These are phyloP conservation scores for Epichloe sibirici DNA, from an alignment of 2,329 filamentous ascomycete genomes.

Conservation along the genomic window DNA sequence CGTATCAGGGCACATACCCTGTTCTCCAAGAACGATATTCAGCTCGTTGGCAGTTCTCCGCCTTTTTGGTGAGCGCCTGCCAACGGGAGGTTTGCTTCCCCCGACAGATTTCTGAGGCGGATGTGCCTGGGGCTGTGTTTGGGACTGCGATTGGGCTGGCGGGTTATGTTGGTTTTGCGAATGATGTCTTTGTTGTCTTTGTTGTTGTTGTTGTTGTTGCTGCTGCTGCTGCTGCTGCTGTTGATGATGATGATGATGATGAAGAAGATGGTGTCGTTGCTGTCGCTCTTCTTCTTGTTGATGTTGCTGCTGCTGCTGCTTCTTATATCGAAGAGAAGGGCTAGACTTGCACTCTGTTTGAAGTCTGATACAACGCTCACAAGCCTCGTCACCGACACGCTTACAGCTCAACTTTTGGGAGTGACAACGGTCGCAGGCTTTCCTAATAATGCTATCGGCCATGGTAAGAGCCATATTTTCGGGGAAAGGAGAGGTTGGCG, in stretches of 20 bases:
- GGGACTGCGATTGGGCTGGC: slow-evolving; percentile 3
- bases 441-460: slow-evolving; percentile 27
- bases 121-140: background rate
- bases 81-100: slow-evolving; percentile 7
- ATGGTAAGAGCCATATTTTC: slow-evolving; percentile 20
- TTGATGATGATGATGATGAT: slow-evolving; percentile 20
- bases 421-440: slow-evolving; percentile 36
- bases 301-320: slow-evolving; percentile 18
- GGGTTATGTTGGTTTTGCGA: slow-evolving; percentile 4
- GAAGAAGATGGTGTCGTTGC: slow-evolving; percentile 1
- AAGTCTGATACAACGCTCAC: slow-evolving; percentile 30
- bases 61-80: slow-evolving; percentile 25
- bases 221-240: slow-evolving; percentile 13
- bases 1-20: slow-evolving; percentile 18
- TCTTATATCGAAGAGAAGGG: slow-evolving; percentile 27
- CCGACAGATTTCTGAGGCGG: slow-evolving; percentile 1
- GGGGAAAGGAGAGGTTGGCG: slow-evolving; percentile 9
- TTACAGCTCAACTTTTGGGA: slow-evolving; percentile 34
- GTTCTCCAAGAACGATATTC: slow-evolving; percentile 21
- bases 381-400: slow-evolving; percentile 26
- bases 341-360: slow-evolving; percentile 32
- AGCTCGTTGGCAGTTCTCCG: slow-evolving; percentile 22
- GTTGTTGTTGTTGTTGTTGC: slow-evolving; percentile 5
- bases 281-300: slow-evolving; percentile 12
- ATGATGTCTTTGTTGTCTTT: slow-evolving; percentile 7